Evolutionary conservation across 768 basidiomycete genomes (phyloP), one percentile per base, ranked within the genome.

Genomic region (Austroboletus festivus): DNA sequence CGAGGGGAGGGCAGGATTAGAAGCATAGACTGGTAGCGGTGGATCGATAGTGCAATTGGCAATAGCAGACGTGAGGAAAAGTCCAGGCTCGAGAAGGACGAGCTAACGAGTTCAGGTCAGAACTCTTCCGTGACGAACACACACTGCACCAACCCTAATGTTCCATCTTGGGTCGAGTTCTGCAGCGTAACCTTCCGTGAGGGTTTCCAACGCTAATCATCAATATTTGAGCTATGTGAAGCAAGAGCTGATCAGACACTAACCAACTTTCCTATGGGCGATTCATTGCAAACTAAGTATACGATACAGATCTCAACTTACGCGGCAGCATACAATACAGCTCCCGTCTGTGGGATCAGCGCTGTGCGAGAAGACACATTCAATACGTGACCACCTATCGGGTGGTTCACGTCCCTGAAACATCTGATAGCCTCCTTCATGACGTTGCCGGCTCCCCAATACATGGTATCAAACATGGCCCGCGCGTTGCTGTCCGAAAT

Each of bases 401-500:
- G 65, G 1, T 52, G 58, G 47, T 73, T 73, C 1, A 64, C 45
- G 18, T 73, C 71, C 18, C 71, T 63, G 56, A 73, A 71, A 46
- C 63, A 61, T 28, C 42, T 46, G 26, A 73, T 49, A 7, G 72
- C 71, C 47, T 65, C 67, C 26, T 38, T 58, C 44, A 63, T 66
- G 9, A 71, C 65, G 28, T 54, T 58, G n/a, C 48, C 51, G 5
- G 65, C 63, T 24, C 68, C 65, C 68, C 67, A 69, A 44, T 63
- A 62, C 43, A 67, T 53, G 49, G 63, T 61, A 35, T 75, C 74
- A 48, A 77, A 75, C 58, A 68, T 47, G 23, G 53, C 55, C 89
- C 93, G n/a, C 76, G 90, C 37, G 69, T 90, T 47, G 78, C 90
- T 46, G 86, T 94, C 48, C 89, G 93, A 2, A 83, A 93, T 61